Percentiles rank a stretch among this genome's conserved stretches.
phyloP scores from a whole-genome alignment of 2,329 filamentous ascomycete species.

The Sporothrix dimorphospora region DNA sequence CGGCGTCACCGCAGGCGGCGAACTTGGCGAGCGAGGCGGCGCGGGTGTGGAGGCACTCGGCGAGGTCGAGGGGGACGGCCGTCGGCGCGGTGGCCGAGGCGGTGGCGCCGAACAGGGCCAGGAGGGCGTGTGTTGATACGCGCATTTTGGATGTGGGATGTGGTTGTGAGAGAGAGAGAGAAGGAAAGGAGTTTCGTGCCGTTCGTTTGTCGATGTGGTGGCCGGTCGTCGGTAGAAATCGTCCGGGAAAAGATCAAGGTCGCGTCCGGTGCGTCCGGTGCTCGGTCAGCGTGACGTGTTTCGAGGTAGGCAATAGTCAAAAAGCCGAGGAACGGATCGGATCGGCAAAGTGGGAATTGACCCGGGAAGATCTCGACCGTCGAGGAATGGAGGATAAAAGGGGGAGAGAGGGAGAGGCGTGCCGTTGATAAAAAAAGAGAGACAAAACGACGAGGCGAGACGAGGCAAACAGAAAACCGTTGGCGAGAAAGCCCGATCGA shows the following conservation, averaged over 20 bases:
- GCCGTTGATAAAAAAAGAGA: background rate
- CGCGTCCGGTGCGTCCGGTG: background rate
- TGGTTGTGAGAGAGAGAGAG: background rate
- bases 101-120: constrained; percentile 9
- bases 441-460: background rate
- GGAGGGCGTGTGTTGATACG: constrained; percentile 2
- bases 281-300: background rate
- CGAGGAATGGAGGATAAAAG: constrained; percentile 3
- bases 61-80: constrained; percentile 14
- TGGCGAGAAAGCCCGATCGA: background rate
- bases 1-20: constrained; percentile 50
- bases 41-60: constrained; percentile 46
- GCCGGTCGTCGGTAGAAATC: background rate
- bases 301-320: too few relatives aligned
- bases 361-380: constrained; percentile 5
- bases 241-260: background rate
- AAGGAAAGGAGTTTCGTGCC: background rate
- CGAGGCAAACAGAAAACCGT: constrained; percentile 5
- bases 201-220: background rate
- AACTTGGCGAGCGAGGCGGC: constrained; percentile 45
- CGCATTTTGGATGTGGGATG: background rate
- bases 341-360: constrained; percentile 2
- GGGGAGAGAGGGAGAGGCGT: background rate
- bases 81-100: background rate
- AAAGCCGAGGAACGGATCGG: background rate